Evolutionary conservation across 129 eudicot species (phyloP), one percentile per base, ranked within the genome.

Genomic region (Helianthus tuberosus): DNA sequence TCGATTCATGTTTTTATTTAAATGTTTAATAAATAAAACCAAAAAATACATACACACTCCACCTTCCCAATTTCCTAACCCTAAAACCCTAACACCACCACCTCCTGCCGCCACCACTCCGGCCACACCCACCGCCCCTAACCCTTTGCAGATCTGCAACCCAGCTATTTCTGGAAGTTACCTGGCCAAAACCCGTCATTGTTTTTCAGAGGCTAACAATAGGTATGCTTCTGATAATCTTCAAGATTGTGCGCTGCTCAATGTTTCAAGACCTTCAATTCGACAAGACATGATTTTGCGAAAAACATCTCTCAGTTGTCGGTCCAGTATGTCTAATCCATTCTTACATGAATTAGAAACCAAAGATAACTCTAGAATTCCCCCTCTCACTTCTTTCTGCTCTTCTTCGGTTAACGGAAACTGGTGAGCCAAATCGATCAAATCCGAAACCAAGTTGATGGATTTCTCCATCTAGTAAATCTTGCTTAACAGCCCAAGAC

Each of bases 261-360:
- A 63, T 8, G 86, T 72, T 76, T 79, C 91, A 61, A 89, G 86
- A 55, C 88, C 91, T 71, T 89, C 93, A 5, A 75, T 76, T 29
- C 98, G 81, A 71, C 91, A 87, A 70, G 69, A 46, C 98, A 92
- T 85, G 43, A 92, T 85, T 61, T 84, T 85, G 23, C 89, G 79
- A 36, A 89, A 92, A 3, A 77, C 93, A 69, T 87, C 91, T 17
- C 94, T 84, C 63, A 92, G 11, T 62, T 87, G 79, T 11, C 88
- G 81, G 41, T 92, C 96, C 66, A 92, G 55, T 23, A 90, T 86
- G 70, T 87, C 91, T 25, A 89, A 70, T 29, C 86, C 94, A 11
- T 63, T 67, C 73, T 87, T 89, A 64, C 84, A 84, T 3, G 66
- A 78, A 62, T 74, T 85, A 73, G 82, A 87, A 64, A 89, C 85